A percentile compares a stretch with the other conserved stretches of the same genome.
Conservation (phyloP, 148 eudicot species). For the Fagopyrum homotropicum region DNA sequence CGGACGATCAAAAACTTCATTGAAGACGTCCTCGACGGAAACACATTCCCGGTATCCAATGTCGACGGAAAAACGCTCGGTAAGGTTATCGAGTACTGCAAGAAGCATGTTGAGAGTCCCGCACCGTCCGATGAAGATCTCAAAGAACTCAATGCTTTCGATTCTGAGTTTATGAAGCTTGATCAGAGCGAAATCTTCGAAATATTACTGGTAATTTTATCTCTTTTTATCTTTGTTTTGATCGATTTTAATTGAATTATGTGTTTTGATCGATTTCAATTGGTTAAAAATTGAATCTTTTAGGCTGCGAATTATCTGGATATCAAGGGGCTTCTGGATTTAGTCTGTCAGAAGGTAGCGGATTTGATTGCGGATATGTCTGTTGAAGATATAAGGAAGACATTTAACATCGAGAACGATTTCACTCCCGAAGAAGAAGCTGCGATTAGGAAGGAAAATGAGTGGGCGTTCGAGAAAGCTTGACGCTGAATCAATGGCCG, state of each 20-base stretch:
- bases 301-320: background rate
- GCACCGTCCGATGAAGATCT: background rate
- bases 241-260: too few relatives aligned
- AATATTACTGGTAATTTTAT: too few relatives aligned
- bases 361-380: background rate
- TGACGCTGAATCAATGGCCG: too few relatives aligned
- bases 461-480: background rate
- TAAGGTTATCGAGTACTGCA: background rate
- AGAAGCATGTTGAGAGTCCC: background rate
- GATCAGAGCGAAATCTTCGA: background rate
- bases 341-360: background rate
- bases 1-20: background rate
- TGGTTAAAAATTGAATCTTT: background rate
- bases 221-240: too few relatives aligned
- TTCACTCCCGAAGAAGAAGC: background rate
- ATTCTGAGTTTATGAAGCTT: background rate
- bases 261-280: too few relatives aligned
- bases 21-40: background rate
- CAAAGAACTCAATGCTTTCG: background rate
- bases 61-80: background rate
- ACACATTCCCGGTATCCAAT: background rate
- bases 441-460: background rate
- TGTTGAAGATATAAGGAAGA: background rate
- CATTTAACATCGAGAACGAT: background rate
- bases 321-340: background rate